Conservation (phyloP, 2,329 filamentous ascomycete genomes). For the Cladosporium austrohemisphaericum region DNA sequence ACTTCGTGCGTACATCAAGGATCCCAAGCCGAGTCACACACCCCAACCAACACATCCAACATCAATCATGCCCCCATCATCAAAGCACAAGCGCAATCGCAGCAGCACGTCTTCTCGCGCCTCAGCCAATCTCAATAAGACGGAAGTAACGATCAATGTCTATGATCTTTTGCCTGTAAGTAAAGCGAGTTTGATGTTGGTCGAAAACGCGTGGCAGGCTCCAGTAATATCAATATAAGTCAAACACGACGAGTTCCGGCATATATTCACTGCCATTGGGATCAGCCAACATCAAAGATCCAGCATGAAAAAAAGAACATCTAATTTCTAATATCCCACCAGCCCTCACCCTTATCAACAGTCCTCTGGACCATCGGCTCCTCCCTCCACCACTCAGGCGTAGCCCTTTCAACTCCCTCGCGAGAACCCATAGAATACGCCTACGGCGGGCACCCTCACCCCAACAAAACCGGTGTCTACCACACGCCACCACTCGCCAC, state of each 20-base stretch:
- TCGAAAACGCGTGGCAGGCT: neutral
- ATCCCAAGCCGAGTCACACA: no score
- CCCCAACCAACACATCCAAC: no score
- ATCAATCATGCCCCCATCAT: neutral
- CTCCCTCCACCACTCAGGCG: conserved; percentile 75
- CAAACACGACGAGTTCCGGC: neutral
- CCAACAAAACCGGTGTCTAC: conserved; percentile 72
- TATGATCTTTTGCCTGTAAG: conserved; percentile 37
- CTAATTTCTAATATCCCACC: conserved; percentile 16
- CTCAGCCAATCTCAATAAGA: conserved; percentile 21
- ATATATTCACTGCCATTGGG: neutral
- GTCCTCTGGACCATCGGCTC: conserved; percentile 74
- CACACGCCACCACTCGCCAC: conserved; percentile 67
- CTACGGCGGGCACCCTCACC: conserved; percentile 74
- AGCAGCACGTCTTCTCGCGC: conserved; percentile 5
- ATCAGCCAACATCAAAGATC: neutral
- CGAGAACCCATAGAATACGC: conserved; percentile 63
- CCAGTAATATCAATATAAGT: neutral
- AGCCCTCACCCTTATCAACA: conserved; percentile 72
- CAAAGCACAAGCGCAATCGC: conserved; percentile 1
- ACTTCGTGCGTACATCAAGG: no score
- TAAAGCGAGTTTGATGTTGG: neutral
- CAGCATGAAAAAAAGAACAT: neutral
- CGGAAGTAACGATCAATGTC: conserved; percentile 35
- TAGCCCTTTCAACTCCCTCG: conserved; percentile 52